Evolutionary conservation across 2,329 filamentous ascomycete genomes (phyloP).

Genomic region (Incumbomyces delicatus): DNA sequence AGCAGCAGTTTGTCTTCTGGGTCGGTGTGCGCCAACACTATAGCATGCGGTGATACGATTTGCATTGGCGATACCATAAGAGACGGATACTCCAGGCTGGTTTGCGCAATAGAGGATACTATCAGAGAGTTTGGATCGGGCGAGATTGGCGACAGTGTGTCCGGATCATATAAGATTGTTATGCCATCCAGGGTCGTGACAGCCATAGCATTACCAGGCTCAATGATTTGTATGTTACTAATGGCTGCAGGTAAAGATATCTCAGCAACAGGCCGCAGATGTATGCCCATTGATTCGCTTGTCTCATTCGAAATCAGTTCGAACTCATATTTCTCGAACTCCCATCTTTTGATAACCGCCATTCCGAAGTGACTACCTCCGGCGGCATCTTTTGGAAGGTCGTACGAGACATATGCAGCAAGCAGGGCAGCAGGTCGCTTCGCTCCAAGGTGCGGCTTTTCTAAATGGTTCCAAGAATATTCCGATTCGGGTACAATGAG

Average conservation of each 20-base stretch:
- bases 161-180: constrained; percentile 35
- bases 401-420: constrained; percentile 58
- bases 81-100: neutral
- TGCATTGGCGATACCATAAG: neutral
- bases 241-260: neutral
- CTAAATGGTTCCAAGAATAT: constrained; percentile 3
- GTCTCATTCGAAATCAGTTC: constrained; percentile 47
- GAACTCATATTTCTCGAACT: constrained; percentile 57
- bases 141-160: neutral
- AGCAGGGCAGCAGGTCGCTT: constrained; percentile 55
- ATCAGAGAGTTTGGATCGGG: neutral
- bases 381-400: constrained; percentile 39
- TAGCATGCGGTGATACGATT: constrained; percentile 3
- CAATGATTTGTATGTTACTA: constrained; percentile 4
- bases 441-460: constrained; percentile 29
- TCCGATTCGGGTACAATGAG: constrained; percentile 53
- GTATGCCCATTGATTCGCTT: neutral
- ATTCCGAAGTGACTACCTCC: constrained; percentile 55
- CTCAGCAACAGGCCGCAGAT: neutral
- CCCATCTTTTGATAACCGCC: constrained; percentile 76
- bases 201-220: constrained; percentile 9
- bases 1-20: constrained; percentile 29
- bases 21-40: constrained; percentile 29
- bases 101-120: constrained; percentile 1
- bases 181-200: constrained; percentile 29